These are phyloP conservation scores for Pelagomonas calceolata DNA, from an alignment of 108 stramenopile species.

Conservation along the genomic window DNA sequence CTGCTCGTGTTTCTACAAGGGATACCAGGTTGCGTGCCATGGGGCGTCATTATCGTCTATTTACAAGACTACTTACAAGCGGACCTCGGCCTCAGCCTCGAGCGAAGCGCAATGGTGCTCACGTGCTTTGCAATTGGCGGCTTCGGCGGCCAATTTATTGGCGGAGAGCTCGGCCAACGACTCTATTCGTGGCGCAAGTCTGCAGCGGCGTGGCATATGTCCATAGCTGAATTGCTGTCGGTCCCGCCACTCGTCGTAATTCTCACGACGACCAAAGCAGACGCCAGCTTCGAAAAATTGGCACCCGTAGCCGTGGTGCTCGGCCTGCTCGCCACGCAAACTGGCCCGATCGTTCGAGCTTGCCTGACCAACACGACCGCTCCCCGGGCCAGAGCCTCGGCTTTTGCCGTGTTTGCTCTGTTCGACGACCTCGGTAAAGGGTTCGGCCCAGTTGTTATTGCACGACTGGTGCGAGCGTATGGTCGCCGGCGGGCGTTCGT, in stretches of 20 bases:
- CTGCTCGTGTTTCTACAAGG: conserved; percentile 61
- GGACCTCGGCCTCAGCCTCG: conserved; percentile 59
- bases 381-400: conserved; percentile 50
- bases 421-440: conserved; percentile 78
- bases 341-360: conserved; percentile 64
- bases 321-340: conserved; percentile 50
- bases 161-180: conserved; percentile 49
- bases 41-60: conserved; percentile 67
- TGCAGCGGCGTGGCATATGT: background rate
- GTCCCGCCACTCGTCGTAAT: too few relatives aligned
- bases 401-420: conserved; percentile 33
- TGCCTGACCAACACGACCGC: conserved; percentile 66
- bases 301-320: conserved; percentile 29
- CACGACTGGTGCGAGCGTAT: conserved; percentile 44
- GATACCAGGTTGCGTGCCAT: conserved; percentile 72
- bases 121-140: conserved; percentile 53
- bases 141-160: conserved; percentile 55
- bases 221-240: background rate
- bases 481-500: conserved; percentile 53
- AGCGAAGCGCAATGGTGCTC: conserved; percentile 34
- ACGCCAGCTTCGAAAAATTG: too few relatives aligned
- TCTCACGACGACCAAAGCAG: too few relatives aligned
- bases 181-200: conserved; percentile 29
- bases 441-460: conserved; percentile 64
- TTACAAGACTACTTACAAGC: conserved; percentile 69